Percentiles rank a stretch among this genome's conserved stretches.
phyloP scores from a whole-genome alignment of 768 basidiomycete species.

The Neoboletus brunneissimus region DNA sequence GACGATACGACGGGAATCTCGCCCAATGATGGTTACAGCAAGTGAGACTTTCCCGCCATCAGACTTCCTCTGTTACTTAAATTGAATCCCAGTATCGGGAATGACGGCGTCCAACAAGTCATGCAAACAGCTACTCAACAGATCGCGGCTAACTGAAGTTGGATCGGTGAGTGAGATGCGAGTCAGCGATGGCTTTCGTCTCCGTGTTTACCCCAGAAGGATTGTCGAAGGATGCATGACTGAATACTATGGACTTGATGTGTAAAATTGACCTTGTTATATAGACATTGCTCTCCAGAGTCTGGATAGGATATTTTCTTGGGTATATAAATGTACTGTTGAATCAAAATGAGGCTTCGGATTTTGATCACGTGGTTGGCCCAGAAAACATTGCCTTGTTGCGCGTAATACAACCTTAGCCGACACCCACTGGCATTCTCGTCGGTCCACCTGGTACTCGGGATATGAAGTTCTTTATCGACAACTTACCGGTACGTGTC shows the following conservation, averaged over 20 bases:
- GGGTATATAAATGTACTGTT: background rate
- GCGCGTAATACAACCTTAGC: background rate
- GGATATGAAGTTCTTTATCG: constrained; percentile 78
- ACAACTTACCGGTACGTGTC: constrained; percentile 67
- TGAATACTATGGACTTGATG: background rate
- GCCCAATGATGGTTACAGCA: constrained; percentile 65
- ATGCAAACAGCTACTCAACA: constrained; percentile 34
- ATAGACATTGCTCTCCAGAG: background rate
- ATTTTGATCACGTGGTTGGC: constrained; percentile 16
- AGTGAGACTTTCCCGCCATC: constrained; percentile 19
- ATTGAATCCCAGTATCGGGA: constrained; percentile 25
- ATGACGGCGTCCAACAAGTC: constrained; percentile 31
- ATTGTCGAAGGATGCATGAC: background rate
- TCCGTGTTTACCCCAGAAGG: background rate
- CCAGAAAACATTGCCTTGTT: background rate
- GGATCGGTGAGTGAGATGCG: no score
- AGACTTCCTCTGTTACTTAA: background rate
- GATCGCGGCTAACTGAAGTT: constrained; percentile 29
- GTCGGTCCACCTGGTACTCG: background rate
- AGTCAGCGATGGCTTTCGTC: background rate
- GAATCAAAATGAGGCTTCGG: background rate
- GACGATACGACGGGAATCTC: constrained; percentile 45
- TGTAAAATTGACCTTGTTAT: background rate
- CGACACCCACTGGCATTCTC: background rate
- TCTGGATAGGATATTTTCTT: background rate